Evolutionary conservation across 805 yeast species (phyloP).

Genomic region (Schwanniomyces polymorphus): DNA sequence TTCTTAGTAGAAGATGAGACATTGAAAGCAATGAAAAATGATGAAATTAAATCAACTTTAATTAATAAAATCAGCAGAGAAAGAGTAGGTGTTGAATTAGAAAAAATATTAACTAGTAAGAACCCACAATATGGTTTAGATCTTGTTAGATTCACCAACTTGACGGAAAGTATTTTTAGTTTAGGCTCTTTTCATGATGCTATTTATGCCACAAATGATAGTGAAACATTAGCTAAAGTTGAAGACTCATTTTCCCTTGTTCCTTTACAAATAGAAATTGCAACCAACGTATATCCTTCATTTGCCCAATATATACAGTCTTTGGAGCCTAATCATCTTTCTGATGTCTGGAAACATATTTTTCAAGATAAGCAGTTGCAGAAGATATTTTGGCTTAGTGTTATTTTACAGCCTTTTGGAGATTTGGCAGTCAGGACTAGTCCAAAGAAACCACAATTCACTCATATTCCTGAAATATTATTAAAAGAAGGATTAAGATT

Average conservation of each 20-base stretch:
- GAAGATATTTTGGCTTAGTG: constrained; percentile 46
- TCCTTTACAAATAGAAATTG: constrained; percentile 1
- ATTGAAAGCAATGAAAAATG: constrained; percentile 61
- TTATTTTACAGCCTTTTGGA: constrained; percentile 52
- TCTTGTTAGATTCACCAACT: constrained; percentile 52
- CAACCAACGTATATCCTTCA: constrained; percentile 21
- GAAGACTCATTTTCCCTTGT: constrained; percentile 3
- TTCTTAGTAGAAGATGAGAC: constrained; percentile 65
- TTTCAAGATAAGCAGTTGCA: constrained; percentile 5
- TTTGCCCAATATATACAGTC: constrained; percentile 10
- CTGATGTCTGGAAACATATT: background rate
- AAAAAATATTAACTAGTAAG: constrained; percentile 67
- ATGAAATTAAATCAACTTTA: constrained; percentile 58
- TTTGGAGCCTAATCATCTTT: background rate
- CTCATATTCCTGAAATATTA: constrained; percentile 48
- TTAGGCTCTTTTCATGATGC: constrained; percentile 20
- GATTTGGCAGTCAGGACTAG: constrained; percentile 34
- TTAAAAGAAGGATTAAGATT: constrained; percentile 71
- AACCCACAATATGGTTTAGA: constrained; percentile 65
- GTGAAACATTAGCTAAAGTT: constrained; percentile 12
- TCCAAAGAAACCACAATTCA: constrained; percentile 30
- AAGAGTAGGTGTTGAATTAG: constrained; percentile 83
- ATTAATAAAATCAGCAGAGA: constrained; percentile 81
- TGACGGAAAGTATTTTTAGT: constrained; percentile 60
- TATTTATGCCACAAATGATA: constrained; percentile 16